A percentile compares a stretch with the other conserved stretches of the same genome.
phyloP scores from a whole-genome alignment of 768 basidiomycete species.

The Rhizopogon rudus region DNA sequence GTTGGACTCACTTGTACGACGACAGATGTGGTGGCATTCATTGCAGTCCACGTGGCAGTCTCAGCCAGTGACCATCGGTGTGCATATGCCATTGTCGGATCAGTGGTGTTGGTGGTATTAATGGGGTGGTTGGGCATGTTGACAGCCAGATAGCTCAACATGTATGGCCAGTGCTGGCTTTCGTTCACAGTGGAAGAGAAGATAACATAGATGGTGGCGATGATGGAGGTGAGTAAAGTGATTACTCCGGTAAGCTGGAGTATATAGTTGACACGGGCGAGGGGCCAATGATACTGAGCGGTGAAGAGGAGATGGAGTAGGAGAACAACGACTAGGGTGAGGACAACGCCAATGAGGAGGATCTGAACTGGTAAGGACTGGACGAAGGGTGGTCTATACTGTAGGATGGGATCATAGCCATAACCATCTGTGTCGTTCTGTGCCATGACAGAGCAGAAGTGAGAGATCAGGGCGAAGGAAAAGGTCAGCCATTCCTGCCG shows the following conservation, averaged over 20 bases:
- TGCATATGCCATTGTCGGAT: constrained; percentile 21
- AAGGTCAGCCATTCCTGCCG: not conserved
- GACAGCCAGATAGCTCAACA: constrained; percentile 89
- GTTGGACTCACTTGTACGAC: constrained; percentile 69
- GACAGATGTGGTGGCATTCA: constrained; percentile 82
- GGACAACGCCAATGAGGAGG: constrained; percentile 75
- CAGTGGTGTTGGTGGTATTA: constrained; percentile 13
- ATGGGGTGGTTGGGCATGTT: constrained; percentile 42
- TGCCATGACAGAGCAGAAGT: constrained; percentile 17
- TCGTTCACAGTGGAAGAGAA: constrained; percentile 53
- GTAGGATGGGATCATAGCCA: constrained; percentile 65
- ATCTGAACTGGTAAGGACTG: constrained; percentile 91
- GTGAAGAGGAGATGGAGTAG: constrained; percentile 93
- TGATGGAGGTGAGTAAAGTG: constrained; percentile 71
- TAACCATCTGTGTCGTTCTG: constrained; percentile 13
- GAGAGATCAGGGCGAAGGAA: constrained; percentile 5
- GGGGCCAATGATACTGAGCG: constrained; percentile 92
- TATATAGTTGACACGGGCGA: constrained; percentile 88
- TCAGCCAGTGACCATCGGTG: constrained; percentile 57
- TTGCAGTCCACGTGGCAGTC: constrained; percentile 75
- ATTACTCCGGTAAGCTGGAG: constrained; percentile 84
- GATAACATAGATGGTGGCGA: constrained; percentile 75
- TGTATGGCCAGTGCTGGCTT: constrained; percentile 87
- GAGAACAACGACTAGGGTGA: constrained; percentile 81
- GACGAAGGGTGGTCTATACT: constrained; percentile 74